Evolutionary conservation across 108 stramenopile genomes (phyloP).

Genomic region (Thalassiosira profunda): DNA sequence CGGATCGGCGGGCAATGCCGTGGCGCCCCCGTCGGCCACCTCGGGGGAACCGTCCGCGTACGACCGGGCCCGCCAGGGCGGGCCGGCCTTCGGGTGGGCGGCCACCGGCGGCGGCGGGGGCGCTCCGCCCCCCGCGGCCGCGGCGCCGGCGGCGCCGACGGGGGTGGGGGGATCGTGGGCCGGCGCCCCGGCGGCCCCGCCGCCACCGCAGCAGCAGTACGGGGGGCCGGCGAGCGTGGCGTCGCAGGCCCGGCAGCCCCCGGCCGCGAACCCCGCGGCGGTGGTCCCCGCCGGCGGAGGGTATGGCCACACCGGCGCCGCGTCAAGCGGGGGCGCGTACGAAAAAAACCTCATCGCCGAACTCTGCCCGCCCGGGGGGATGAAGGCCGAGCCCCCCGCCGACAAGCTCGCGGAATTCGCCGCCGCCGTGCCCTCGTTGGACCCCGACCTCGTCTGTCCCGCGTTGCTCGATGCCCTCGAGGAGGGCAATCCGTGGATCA

Average conservation of each 20-base stretch:
- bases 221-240: conserved; percentile 27
- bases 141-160: background rate
- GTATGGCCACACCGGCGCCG: no score
- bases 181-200: conserved; percentile 17
- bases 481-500: conserved; percentile 93
- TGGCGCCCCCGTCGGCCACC: conserved; percentile 12
- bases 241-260: background rate
- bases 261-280: conserved; percentile 16
- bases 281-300: conserved; percentile 50
- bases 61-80: conserved; percentile 68
- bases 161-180: conserved; percentile 54
- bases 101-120: conserved; percentile 64
- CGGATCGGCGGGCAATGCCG: background rate
- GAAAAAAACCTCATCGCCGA: conserved; percentile 93
- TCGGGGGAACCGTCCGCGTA: conserved; percentile 57
- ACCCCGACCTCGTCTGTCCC: conserved; percentile 90
- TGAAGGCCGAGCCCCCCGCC: conserved; percentile 92
- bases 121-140: conserved; percentile 14
- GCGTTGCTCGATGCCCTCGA: conserved; percentile 86
- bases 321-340: conserved; percentile 90
- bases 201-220: conserved; percentile 5
- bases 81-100: conserved; percentile 64
- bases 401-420: conserved; percentile 88
- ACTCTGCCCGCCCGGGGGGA: conserved; percentile 94
- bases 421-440: conserved; percentile 70